Evolutionary conservation across 2,329 filamentous ascomycete genomes (phyloP).

Genomic region (Botryotinia calthae): DNA sequence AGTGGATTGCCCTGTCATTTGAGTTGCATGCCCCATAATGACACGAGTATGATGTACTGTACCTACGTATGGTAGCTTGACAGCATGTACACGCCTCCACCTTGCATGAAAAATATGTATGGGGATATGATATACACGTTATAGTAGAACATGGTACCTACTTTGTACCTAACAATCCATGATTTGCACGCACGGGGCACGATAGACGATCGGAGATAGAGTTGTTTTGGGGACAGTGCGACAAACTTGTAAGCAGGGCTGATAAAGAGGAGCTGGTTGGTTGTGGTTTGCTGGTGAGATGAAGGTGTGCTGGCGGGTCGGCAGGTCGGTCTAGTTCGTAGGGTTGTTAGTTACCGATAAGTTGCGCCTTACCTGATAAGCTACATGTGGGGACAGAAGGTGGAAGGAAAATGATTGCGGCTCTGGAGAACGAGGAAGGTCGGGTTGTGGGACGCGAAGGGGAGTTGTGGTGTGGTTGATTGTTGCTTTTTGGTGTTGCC

Average conservation of each 20-base stretch:
- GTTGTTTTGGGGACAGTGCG: background rate
- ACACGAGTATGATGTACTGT: conserved; percentile 13
- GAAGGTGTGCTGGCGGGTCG: conserved; percentile 16
- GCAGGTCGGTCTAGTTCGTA: conserved; percentile 15
- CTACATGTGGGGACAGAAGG: background rate
- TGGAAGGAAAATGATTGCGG: background rate
- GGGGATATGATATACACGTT: conserved; percentile 5
- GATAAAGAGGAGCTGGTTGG: conserved; percentile 17
- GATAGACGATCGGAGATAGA: background rate
- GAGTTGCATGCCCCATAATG: background rate
- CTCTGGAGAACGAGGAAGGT: background rate
- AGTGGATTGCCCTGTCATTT: background rate
- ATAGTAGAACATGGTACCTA: conserved; percentile 5
- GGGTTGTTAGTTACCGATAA: conserved; percentile 1
- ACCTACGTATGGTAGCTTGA: background rate
- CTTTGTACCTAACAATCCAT: conserved; percentile 6
- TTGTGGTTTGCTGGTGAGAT: conserved; percentile 8
- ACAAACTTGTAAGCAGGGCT: conserved; percentile 16
- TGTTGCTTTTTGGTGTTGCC: conserved; percentile 6
- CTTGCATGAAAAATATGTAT: conserved; percentile 2
- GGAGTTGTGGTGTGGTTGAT: background rate
- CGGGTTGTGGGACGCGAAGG: conserved; percentile 15
- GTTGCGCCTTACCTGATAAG: background rate
- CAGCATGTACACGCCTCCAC: background rate
- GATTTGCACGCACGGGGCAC: background rate